These are phyloP conservation scores for Aureobasidium vineae DNA, from an alignment of 2,329 filamentous ascomycete genomes.

Conservation along the genomic window DNA sequence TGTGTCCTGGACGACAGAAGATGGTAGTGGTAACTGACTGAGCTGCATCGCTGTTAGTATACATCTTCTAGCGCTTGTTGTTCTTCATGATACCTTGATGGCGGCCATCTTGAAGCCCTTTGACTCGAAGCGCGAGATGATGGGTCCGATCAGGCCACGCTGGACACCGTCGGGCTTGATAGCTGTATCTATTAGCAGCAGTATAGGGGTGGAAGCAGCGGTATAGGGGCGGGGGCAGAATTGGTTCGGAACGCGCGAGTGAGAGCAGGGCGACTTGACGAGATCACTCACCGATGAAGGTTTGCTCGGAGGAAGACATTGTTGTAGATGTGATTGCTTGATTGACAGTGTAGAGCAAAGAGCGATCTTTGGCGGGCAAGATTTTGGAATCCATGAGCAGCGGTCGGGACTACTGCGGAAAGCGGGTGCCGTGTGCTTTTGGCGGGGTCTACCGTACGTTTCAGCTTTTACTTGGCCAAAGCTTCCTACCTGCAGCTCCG, in stretches of 20 bases:
- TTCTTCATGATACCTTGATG: conserved; percentile 71
- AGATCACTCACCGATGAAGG: conserved; percentile 51
- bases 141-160: conserved; percentile 97
- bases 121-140: conserved; percentile 97
- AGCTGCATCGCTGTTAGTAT: neutral
- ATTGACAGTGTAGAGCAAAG: conserved; percentile 42
- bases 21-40: neutral
- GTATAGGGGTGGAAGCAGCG: neutral
- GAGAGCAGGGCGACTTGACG: no score
- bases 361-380: conserved; percentile 10
- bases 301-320: conserved; percentile 73
- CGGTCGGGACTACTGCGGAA: neutral
- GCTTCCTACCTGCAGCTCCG: neutral
- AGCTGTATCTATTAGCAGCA: conserved; percentile 52
- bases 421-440: neutral
- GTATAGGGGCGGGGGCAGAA: no score
- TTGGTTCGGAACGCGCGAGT: no score
- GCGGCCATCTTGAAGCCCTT: conserved; percentile 98
- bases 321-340: conserved; percentile 33
- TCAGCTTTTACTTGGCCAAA: conserved; percentile 11
- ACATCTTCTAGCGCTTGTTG: neutral
- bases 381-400: conserved; percentile 21
- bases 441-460: neutral
- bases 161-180: conserved; percentile 95
- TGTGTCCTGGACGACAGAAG: no score